Percentiles rank a stretch among this genome's conserved stretches.
Evolutionary conservation across 176 grass and related monocot species (phyloP).

Genomic region (Raddia guianensis): DNA sequence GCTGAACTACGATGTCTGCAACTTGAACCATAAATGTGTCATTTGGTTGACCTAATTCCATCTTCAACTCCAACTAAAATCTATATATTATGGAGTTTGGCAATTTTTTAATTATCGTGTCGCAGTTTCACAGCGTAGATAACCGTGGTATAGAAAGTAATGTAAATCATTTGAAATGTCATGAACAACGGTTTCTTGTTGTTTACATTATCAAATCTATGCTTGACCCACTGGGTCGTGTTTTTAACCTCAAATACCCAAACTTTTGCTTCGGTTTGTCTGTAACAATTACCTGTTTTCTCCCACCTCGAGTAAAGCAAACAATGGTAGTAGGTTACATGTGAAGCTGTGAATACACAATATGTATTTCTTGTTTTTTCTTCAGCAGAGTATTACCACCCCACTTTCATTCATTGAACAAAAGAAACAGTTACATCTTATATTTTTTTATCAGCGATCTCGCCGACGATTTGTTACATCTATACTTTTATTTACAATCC

Average conservation of each 20-base stretch:
- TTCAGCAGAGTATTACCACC: no score
- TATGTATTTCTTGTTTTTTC: neutral
- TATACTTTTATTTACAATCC: no score
- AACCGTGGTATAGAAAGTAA: neutral
- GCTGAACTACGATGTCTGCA: no score
- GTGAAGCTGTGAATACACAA: neutral
- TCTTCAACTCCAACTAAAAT: slow-evolving; percentile 24
- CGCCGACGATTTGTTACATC: no score
- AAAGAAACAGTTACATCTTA: no score
- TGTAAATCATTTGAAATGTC: neutral
- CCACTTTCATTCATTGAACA: no score
- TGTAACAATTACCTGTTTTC: neutral
- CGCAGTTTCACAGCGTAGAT: neutral
- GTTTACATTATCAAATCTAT: neutral
- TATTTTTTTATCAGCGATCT: no score
- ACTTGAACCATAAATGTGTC: slow-evolving; percentile 34
- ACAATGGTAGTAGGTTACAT: neutral
- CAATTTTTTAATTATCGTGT: slow-evolving; percentile 30
- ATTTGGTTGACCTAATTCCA: slow-evolving; percentile 43
- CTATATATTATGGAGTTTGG: slow-evolving; percentile 35
- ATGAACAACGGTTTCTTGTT: no score
- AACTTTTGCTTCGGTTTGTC: no score
- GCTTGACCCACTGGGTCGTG: neutral
- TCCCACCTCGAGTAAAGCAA: neutral
- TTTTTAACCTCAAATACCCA: no score